Conservation (phyloP, 1,139 yeast species). For the Casaregolazyma lundiana region DNA sequence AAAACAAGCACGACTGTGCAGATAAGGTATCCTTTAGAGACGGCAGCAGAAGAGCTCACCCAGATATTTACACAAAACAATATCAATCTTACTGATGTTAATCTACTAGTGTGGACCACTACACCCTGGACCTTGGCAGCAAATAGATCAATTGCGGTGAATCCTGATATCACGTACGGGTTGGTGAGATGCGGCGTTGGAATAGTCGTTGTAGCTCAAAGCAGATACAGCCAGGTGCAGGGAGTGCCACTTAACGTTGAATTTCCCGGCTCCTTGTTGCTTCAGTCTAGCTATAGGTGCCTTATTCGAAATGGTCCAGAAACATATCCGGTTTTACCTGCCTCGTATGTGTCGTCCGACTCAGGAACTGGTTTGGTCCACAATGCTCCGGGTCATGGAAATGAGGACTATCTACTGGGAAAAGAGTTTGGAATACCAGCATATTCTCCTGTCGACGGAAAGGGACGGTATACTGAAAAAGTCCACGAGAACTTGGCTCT, state of each 20-base stretch:
- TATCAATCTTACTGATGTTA: constrained; percentile 16
- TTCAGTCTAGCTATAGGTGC: constrained; percentile 48
- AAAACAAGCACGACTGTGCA: constrained; percentile 70
- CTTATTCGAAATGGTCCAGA: constrained; percentile 44
- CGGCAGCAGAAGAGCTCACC: constrained; percentile 18
- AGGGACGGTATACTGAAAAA: constrained; percentile 53
- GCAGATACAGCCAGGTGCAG: constrained; percentile 22
- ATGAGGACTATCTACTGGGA: constrained; percentile 82
- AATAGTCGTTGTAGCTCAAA: constrained; percentile 27
- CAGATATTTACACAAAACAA: constrained; percentile 5
- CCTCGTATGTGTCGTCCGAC: constrained; percentile 71
- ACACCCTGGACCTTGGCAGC: constrained; percentile 98
- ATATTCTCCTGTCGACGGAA: constrained; percentile 72
- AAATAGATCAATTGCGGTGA: constrained; percentile 76
- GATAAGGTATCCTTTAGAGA: constrained; percentile 46
- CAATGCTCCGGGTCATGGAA: constrained; percentile 97
- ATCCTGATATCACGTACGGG: constrained; percentile 55
- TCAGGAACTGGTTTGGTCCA: constrained; percentile 97
- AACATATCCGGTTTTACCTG: constrained; percentile 62
- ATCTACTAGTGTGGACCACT: constrained; percentile 78
- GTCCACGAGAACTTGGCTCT: constrained; percentile 30
- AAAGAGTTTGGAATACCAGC: constrained; percentile 51
- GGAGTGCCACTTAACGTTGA: constrained; percentile 10
- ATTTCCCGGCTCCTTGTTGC: constrained; percentile 44
- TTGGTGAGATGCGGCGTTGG: constrained; percentile 38